A percentile compares a stretch with the other conserved stretches of the same genome.
Evolutionary conservation across 2,329 filamentous ascomycete genomes (phyloP).

Genomic region (Penicillium sp.): DNA sequence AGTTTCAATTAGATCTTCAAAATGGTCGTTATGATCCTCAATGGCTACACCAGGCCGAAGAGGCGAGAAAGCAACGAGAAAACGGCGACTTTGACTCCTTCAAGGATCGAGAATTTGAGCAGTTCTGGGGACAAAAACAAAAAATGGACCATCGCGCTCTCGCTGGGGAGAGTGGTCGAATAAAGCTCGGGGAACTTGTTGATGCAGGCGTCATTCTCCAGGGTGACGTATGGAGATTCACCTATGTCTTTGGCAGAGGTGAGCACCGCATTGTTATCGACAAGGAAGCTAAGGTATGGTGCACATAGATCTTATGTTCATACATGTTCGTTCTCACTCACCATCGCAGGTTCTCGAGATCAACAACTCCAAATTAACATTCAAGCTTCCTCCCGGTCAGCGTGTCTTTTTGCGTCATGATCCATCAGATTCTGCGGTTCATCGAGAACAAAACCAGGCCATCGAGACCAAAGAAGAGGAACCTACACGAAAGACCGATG

Average conservation of each 20-base stretch:
- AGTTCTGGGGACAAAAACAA: constrained; percentile 54
- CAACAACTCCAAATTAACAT: constrained; percentile 30
- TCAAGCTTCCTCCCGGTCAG: constrained; percentile 38
- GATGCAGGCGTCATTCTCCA: constrained; percentile 31
- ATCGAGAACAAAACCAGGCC: background rate
- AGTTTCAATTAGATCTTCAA: constrained; percentile 52
- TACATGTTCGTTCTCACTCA: constrained; percentile 1
- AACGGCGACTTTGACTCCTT: constrained; percentile 53
- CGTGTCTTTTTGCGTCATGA: constrained; percentile 28
- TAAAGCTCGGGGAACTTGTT: constrained; percentile 37
- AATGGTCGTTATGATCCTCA: constrained; percentile 52
- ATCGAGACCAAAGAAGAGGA: background rate
- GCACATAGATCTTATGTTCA: background rate
- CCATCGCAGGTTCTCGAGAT: constrained; percentile 32
- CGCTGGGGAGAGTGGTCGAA: constrained; percentile 40
- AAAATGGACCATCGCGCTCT: constrained; percentile 28
- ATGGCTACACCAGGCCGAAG: constrained; percentile 52
- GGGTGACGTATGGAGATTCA: constrained; percentile 42
- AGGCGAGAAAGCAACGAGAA: constrained; percentile 49
- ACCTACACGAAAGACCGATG: background rate
- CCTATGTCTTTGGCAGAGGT: constrained; percentile 26
- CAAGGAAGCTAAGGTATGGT: constrained; percentile 41
- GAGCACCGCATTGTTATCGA: constrained; percentile 32
- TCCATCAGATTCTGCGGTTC: background rate
- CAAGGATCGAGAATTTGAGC: constrained; percentile 51